Evolutionary conservation across 2,329 filamentous ascomycete species (phyloP).

Genomic region (Alternaria viburni): DNA sequence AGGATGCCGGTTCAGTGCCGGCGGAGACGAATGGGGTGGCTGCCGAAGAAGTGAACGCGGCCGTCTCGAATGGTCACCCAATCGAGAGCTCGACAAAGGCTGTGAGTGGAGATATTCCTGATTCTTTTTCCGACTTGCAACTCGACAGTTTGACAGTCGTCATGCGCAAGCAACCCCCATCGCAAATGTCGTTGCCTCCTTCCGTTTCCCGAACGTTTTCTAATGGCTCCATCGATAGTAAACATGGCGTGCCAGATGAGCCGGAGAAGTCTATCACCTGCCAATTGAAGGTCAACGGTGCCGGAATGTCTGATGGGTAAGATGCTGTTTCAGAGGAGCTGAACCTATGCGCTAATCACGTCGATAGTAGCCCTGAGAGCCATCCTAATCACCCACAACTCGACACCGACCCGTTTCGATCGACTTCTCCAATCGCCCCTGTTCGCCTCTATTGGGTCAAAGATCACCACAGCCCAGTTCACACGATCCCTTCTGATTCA

Average conservation of each 20-base stretch:
- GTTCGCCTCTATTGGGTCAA: constrained; percentile 58
- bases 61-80: constrained; percentile 33
- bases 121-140: constrained; percentile 61
- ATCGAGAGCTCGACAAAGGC: constrained; percentile 38
- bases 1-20: constrained; percentile 15
- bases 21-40: constrained; percentile 30
- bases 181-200: constrained; percentile 40
- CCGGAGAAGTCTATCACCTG: constrained; percentile 50
- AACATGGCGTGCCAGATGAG: constrained; percentile 56
- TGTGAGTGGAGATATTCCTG: constrained; percentile 42
- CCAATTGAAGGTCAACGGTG: constrained; percentile 47
- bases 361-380: constrained; percentile 28
- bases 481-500: constrained; percentile 52
- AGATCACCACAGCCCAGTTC: constrained; percentile 53
- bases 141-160: constrained; percentile 61
- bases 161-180: constrained; percentile 52
- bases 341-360: constrained; percentile 21
- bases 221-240: constrained; percentile 63
- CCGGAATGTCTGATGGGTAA: constrained; percentile 41
- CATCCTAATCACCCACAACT: constrained; percentile 24
- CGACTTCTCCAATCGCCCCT: constrained; percentile 21
- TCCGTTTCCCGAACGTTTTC: constrained; percentile 57
- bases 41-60: constrained; percentile 29
- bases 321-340: not conserved
- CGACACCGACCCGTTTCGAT: constrained; percentile 24